Conservation (phyloP, 2,329 filamentous ascomycete genomes). For the Penicillium occitanis region DNA sequence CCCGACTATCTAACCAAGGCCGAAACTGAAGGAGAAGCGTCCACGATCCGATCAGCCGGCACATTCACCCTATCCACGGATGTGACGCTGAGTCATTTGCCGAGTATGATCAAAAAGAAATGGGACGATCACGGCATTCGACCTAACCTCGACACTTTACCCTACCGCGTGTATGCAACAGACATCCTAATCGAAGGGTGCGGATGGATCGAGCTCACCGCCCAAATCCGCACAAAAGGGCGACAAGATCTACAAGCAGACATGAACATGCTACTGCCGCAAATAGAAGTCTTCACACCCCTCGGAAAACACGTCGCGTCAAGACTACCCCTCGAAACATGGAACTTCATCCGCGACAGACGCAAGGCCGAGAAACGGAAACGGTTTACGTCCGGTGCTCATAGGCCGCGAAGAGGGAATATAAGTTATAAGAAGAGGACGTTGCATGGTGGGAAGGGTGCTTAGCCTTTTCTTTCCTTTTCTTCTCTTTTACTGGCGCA, state of each 20-base stretch:
- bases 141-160: slow-evolving; percentile 50
- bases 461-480: not conserved
- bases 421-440: slow-evolving; percentile 29
- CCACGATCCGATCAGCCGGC: slow-evolving; percentile 66
- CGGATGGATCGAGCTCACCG: slow-evolving; percentile 87
- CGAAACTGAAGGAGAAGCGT: slow-evolving; percentile 32
- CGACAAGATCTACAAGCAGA: not conserved
- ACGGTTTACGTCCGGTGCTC: slow-evolving; percentile 15
- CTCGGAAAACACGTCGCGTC: slow-evolving; percentile 73
- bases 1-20: slow-evolving; percentile 50
- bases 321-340: slow-evolving; percentile 36
- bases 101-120: slow-evolving; percentile 68
- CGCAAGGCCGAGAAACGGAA: slow-evolving; percentile 33
- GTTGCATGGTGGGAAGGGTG: slow-evolving; percentile 19
- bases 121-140: slow-evolving; percentile 61
- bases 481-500: not conserved
- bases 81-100: slow-evolving; percentile 76
- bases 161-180: slow-evolving; percentile 74
- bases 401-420: slow-evolving; percentile 27
- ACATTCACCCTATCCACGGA: slow-evolving; percentile 74
- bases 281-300: slow-evolving; percentile 81
- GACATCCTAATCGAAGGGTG: slow-evolving; percentile 90
- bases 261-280: slow-evolving; percentile 48
- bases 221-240: slow-evolving; percentile 65
- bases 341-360: slow-evolving; percentile 35